Evolutionary conservation across 495 filamentous ascomycete species (phyloP).

Genomic region (Hypoxylon perforatum): DNA sequence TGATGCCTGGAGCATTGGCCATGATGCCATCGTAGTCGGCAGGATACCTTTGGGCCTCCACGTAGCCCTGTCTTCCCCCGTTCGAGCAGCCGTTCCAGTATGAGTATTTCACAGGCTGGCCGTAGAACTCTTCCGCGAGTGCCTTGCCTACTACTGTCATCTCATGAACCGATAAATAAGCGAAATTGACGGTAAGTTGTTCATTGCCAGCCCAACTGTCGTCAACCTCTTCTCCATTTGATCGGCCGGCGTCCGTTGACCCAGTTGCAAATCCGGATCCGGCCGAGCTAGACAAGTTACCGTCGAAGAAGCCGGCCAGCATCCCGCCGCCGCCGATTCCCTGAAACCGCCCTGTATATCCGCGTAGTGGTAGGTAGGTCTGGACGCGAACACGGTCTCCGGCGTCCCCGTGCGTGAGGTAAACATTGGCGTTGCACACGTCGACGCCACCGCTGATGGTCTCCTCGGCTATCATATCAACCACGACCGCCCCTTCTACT

Average conservation of each 20-base stretch:
- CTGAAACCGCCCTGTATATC: conserved; percentile 62
- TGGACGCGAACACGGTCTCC: conserved; percentile 58
- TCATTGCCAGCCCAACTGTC: not conserved
- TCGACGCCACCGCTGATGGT: not conserved
- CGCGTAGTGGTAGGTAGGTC: conserved; percentile 64
- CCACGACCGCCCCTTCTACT: not conserved
- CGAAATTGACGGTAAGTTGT: conserved; percentile 49
- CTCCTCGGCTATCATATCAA: not conserved
- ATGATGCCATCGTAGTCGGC: conserved; percentile 67
- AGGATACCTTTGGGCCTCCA: conserved; percentile 52
- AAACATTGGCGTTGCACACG: conserved; percentile 44
- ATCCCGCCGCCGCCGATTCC: conserved; percentile 66
- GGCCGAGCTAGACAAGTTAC: conserved; percentile 1
- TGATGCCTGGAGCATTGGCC: conserved; percentile 58
- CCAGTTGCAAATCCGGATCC: conserved; percentile 13
- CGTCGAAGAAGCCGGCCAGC: conserved; percentile 13
- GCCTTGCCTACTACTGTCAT: conserved; percentile 33
- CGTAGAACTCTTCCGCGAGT: conserved; percentile 25
- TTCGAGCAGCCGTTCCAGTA: conserved; percentile 62
- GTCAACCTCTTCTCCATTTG: not conserved
- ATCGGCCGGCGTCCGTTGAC: conserved; percentile 43
- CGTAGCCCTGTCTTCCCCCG: conserved; percentile 58
- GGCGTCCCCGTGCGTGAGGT: conserved; percentile 51
- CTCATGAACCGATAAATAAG: conserved; percentile 32
- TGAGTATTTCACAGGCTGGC: conserved; percentile 42